Evolutionary conservation across 2,329 filamentous ascomycete species (phyloP), one percentile per base, ranked within the genome.

Genomic region (Fusarium protoensiforme): DNA sequence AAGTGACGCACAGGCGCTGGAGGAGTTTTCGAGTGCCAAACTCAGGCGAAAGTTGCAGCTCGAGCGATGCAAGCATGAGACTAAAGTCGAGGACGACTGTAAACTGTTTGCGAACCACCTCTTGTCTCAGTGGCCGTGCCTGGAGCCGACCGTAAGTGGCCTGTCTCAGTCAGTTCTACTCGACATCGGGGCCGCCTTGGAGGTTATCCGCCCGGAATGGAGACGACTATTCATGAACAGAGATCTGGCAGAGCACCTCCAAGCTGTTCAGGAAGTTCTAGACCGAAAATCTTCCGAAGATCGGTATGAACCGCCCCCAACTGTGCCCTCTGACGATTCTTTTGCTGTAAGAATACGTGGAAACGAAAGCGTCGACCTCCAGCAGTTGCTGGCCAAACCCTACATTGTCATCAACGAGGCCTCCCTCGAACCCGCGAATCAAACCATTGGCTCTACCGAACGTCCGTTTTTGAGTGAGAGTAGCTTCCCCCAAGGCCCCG

Each of bases 181-280:
- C n/a, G 77, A 78, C 7, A 65, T 78, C 3, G 69, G 62, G 8
- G 53, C 66, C 29, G 77, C 75, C 7, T 48, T 78, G 57, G 71
- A 76, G 24, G 71, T 68, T 7, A 72, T 78, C 13, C 69, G 77
- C 4, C 66, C 77, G 14, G 77, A 78, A 65, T 78, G 76, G 76
- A 77, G 59, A 48, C 73, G 76, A 3, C 39, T 78, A 7, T 77
- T 65, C 31, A 72, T 69, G 63, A 78, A 78, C 24, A 64, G 64
- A 48, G 74, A 77, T 31, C 31, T 78, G 18, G 61, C 69, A 8
- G 66, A 69, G 10, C 73, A 78, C 18, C 39, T 78, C 14, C 53
- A 70, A 27, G 27, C 48, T 3, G 71, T 78, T 1, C 76, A 78
- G 41, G 16, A 33, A 9, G 62, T 78, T n/a, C 65, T 78, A 29